These are phyloP conservation scores for Trichoderma afroharzianum DNA, from an alignment of 2,329 filamentous ascomycete genomes.

Conservation along the genomic window DNA sequence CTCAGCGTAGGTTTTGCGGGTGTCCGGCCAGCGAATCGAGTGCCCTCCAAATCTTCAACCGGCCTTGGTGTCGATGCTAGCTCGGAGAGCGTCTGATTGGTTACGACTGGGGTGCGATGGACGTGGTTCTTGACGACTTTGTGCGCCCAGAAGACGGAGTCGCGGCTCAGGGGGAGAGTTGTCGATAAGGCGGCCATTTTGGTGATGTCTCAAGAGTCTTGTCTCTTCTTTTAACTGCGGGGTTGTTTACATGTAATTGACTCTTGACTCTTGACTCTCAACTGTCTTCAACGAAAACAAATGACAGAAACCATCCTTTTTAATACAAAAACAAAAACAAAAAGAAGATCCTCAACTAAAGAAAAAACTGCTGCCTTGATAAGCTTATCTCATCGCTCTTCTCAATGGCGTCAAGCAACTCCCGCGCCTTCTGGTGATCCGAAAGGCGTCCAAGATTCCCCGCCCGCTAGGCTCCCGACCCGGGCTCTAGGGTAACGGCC, in stretches of 20 bases:
- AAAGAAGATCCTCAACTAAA: background rate
- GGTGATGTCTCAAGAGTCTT: background rate
- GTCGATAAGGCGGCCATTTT: conserved; percentile 47
- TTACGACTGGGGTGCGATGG: conserved; percentile 80
- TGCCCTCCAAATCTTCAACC: conserved; percentile 49
- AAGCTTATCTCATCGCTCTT: background rate
- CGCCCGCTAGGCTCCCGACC: background rate
- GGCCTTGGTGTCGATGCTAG: conserved; percentile 71
- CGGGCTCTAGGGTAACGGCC: background rate
- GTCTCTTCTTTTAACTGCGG: background rate
- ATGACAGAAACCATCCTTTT: background rate
- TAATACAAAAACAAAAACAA: background rate
- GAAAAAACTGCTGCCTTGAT: background rate
- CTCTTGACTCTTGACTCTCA: background rate
- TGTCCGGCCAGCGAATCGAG: conserved; percentile 52
- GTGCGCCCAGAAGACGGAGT: conserved; percentile 69
- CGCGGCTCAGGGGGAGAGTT: conserved; percentile 64
- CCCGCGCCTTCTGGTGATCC: background rate
- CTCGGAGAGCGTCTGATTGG: conserved; percentile 67
- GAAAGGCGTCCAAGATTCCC: background rate
- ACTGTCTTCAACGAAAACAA: background rate
- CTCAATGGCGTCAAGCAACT: background rate
- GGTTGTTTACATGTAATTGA: background rate
- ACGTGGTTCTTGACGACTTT: conserved; percentile 69
- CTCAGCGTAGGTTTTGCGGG: conserved; percentile 63